Evolutionary conservation across 2,329 filamentous ascomycete species (phyloP).

Genomic region (Chaetomium strumarium): DNA sequence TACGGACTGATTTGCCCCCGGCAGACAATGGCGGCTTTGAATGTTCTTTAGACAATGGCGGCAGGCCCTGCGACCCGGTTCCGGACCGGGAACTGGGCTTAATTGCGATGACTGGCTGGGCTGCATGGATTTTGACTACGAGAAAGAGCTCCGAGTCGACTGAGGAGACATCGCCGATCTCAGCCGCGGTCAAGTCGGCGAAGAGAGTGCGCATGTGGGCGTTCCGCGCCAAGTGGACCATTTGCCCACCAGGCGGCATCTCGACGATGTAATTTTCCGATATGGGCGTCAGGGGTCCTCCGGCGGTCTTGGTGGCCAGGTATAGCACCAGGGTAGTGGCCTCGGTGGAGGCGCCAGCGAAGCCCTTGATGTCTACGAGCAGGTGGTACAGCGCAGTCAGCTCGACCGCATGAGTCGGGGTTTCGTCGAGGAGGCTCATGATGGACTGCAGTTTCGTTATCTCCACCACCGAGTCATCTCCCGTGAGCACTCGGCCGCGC

Average conservation of each 20-base stretch:
- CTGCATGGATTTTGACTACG: conserved; percentile 69
- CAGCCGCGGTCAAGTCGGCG: conserved; percentile 72
- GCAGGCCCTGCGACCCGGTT: conserved; percentile 35
- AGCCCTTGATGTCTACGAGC: conserved; percentile 75
- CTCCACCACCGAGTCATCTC: conserved; percentile 87
- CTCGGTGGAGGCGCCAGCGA: conserved; percentile 70
- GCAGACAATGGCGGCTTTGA: conserved; percentile 44
- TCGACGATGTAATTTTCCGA: conserved; percentile 81
- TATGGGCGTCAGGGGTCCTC: conserved; percentile 57
- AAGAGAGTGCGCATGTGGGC: conserved; percentile 79
- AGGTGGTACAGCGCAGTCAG: conserved; percentile 72
- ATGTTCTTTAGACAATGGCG: conserved; percentile 37
- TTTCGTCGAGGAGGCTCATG: conserved; percentile 87
- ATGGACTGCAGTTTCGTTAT: conserved; percentile 86
- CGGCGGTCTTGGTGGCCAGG: conserved; percentile 65
- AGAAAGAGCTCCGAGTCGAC: conserved; percentile 72
- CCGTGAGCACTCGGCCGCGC: conserved; percentile 78
- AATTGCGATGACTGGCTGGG: conserved; percentile 42
- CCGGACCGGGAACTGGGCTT: conserved; percentile 50
- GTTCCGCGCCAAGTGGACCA: conserved; percentile 58
- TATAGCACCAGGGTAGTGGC: conserved; percentile 71
- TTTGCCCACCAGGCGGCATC: conserved; percentile 66
- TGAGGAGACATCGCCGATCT: conserved; percentile 57
- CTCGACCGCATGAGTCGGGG: conserved; percentile 63
- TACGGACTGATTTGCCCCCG: conserved; percentile 50